phyloP scores from a whole-genome alignment of 257 asterid species.

The Euphrasia confusa region DNA sequence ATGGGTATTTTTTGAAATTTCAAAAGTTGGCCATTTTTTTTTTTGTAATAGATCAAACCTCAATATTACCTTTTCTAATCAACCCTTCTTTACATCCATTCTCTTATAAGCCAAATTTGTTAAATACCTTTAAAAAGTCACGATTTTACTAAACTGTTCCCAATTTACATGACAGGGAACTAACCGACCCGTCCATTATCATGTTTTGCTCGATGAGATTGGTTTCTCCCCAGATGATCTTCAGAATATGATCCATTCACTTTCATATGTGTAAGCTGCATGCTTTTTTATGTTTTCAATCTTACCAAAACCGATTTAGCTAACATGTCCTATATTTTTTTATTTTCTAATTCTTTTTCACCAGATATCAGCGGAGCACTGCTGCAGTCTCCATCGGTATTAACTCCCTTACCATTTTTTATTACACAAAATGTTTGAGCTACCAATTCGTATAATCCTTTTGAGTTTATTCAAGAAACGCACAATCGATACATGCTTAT shows the following conservation, averaged over 20 bases:
- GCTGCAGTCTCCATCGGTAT: slow-evolving; percentile 73
- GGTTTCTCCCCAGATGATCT: slow-evolving; percentile 88
- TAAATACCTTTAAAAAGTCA: not conserved
- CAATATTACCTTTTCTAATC: not conserved
- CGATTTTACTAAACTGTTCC: not conserved
- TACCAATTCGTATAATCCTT: not conserved
- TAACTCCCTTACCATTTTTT: slow-evolving; percentile 19
- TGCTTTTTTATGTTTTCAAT: not conserved
- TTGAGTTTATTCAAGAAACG: not conserved
- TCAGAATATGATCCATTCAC: slow-evolving; percentile 76
- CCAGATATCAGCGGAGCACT: slow-evolving; percentile 87
- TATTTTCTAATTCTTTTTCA: slow-evolving; percentile 13
- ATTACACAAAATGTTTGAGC: too few relatives aligned
- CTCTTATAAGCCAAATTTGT: not conserved
- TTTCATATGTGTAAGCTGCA: slow-evolving; percentile 77
- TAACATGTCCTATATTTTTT: slow-evolving; percentile 10
- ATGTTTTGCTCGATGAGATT: slow-evolving; percentile 80
- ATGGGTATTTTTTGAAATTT: too few relatives aligned
- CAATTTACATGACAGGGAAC: slow-evolving; percentile 61
- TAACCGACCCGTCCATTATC: slow-evolving; percentile 86
- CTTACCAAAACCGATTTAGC: not conserved
- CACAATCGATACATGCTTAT: not conserved
- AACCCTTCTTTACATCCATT: not conserved
- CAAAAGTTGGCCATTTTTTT: too few relatives aligned
- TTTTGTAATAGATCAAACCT: too few relatives aligned